Conservation (phyloP, 768 basidiomycete genomes). For the Amanita rubescens region DNA sequence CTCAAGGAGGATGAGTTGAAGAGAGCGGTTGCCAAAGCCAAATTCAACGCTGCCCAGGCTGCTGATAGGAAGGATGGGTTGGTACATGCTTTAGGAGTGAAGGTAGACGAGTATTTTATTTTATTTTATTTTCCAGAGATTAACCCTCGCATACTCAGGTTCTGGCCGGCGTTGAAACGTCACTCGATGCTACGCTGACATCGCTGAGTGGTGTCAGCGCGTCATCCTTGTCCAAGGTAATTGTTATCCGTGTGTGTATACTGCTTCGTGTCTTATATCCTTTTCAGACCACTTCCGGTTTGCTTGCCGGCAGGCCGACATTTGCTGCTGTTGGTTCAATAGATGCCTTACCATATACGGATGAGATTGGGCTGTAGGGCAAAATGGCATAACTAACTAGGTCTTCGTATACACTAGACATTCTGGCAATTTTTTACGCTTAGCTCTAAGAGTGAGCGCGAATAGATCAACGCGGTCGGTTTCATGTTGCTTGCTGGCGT, state of each 20-base stretch:
- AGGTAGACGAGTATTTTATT: conserved; percentile 40
- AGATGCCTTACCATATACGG: conserved; percentile 69
- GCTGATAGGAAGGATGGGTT: conserved; percentile 67
- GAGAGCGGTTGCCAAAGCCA: conserved; percentile 81
- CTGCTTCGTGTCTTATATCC: background rate
- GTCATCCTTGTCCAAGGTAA: conserved; percentile 66
- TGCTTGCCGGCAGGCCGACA: conserved; percentile 75
- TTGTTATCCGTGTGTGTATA: conserved; percentile 3
- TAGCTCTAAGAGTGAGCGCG: background rate
- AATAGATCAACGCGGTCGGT: background rate
- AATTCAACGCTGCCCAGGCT: conserved; percentile 68
- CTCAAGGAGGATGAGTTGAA: conserved; percentile 66
- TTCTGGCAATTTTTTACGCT: background rate
- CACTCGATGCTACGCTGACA: conserved; percentile 55
- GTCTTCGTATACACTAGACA: background rate
- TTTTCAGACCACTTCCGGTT: conserved; percentile 50
- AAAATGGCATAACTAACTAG: background rate
- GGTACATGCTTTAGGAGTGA: conserved; percentile 50
- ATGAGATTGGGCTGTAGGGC: conserved; percentile 71
- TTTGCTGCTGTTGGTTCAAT: conserved; percentile 83
- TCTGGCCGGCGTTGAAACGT: conserved; percentile 44
- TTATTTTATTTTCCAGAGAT: background rate
- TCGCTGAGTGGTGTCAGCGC: conserved; percentile 65
- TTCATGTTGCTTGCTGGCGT: background rate
- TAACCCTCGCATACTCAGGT: conserved; percentile 33